Conservation (phyloP, 2,329 filamentous ascomycete genomes). For the Talaromyces piceae region DNA sequence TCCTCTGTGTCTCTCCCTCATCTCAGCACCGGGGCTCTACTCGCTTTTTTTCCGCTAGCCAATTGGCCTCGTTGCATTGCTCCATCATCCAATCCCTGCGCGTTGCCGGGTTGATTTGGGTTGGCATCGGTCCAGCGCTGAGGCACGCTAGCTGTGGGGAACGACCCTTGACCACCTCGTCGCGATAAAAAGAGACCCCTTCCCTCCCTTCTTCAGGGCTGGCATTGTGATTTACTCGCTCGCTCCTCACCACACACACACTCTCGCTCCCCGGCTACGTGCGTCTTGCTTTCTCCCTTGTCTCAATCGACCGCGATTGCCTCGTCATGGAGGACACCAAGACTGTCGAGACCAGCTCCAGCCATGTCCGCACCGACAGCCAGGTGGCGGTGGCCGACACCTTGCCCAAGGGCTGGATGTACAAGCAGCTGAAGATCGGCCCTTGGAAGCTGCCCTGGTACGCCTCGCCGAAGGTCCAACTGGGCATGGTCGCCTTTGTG, state of each 20-base stretch:
- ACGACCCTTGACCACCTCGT: neutral
- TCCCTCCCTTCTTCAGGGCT: neutral
- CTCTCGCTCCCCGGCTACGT: neutral
- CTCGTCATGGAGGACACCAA: neutral
- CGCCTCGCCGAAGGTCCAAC: slow-evolving; percentile 62
- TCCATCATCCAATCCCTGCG: neutral
- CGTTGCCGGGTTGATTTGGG: neutral
- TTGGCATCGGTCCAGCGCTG: too few relatives aligned
- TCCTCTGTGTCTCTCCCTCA: too few relatives aligned
- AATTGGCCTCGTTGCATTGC: slow-evolving; percentile 2
- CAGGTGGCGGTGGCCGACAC: slow-evolving; percentile 2
- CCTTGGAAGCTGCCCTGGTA: slow-evolving; percentile 52
- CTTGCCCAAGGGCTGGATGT: slow-evolving; percentile 38
- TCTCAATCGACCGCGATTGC: neutral
- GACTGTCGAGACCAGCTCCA: slow-evolving; percentile 3
- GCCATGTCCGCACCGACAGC: slow-evolving; percentile 1
- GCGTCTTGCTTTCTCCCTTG: too few relatives aligned
- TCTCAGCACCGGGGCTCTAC: too few relatives aligned
- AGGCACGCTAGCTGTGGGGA: neutral
- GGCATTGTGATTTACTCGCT: too few relatives aligned
- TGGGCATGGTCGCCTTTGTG: slow-evolving; percentile 60
- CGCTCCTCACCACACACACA: neutral
- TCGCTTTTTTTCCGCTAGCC: neutral
- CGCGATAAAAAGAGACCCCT: slow-evolving; percentile 6
- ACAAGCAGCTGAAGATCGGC: slow-evolving; percentile 49